Evolutionary conservation across 129 eudicot species (phyloP).

Genomic region (Ambrosia artemisiifolia): DNA sequence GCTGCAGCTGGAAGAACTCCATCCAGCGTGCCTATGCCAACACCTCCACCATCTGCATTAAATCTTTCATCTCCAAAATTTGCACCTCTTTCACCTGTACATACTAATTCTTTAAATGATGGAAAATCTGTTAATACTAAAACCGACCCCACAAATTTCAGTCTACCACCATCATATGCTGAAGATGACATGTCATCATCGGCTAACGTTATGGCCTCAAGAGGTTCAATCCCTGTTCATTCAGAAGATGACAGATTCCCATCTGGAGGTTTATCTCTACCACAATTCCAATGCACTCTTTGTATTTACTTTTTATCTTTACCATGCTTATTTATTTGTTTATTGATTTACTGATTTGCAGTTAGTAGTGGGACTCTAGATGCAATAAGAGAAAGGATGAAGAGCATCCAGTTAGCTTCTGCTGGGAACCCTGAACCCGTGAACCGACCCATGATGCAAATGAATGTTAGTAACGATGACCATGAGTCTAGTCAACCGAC

Average conservation of each 20-base stretch:
- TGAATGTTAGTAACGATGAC: conserved; percentile 48
- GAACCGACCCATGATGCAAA: conserved; percentile 46
- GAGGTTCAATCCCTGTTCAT: conserved; percentile 51
- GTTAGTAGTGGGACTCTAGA: conserved; percentile 75
- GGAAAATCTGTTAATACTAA: conserved; percentile 43
- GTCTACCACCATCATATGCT: conserved; percentile 73
- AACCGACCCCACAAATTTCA: conserved; percentile 72
- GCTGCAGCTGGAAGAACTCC: conserved; percentile 99
- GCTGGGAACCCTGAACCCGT: conserved; percentile 61
- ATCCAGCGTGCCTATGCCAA: conserved; percentile 83
- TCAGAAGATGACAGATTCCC: conserved; percentile 72
- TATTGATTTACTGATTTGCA: conserved; percentile 25
- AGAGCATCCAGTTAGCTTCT: conserved; percentile 80
- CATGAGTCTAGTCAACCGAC: conserved; percentile 36
- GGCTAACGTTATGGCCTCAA: conserved; percentile 31
- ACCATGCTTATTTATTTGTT: background rate
- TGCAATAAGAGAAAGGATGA: conserved; percentile 95
- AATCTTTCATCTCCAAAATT: conserved; percentile 77
- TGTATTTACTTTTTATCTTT: background rate
- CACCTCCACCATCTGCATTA: conserved; percentile 88
- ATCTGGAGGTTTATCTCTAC: conserved; percentile 59
- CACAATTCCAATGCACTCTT: background rate
- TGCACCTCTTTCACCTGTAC: conserved; percentile 84
- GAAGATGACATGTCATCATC: conserved; percentile 45
- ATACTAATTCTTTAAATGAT: conserved; percentile 62